Evolutionary conservation across 495 filamentous ascomycete genomes (phyloP).

Genomic region (Entonaema liquescens): DNA sequence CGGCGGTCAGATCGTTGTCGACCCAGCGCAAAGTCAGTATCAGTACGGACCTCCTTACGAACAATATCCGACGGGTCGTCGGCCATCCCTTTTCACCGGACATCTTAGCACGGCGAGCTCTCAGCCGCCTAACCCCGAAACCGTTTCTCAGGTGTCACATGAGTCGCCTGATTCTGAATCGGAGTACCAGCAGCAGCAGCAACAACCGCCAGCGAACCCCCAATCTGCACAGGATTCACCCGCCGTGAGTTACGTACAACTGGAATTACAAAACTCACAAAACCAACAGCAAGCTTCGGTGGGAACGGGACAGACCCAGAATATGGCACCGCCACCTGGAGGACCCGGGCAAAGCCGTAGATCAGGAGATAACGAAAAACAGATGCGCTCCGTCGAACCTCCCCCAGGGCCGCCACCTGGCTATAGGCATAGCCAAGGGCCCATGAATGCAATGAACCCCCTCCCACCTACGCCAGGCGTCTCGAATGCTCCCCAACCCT

Average conservation of each 20-base stretch:
- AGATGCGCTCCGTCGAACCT: conserved; percentile 53
- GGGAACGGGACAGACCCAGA: conserved; percentile 43
- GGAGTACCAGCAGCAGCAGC: conserved; percentile 46
- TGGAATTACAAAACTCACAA: conserved; percentile 52
- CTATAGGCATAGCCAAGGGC: conserved; percentile 59
- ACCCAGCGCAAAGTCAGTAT: conserved; percentile 46
- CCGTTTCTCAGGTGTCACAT: conserved; percentile 68
- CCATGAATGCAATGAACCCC: conserved; percentile 50
- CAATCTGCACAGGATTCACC: conserved; percentile 52
- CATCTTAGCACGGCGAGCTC: conserved; percentile 51
- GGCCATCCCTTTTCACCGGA: conserved; percentile 42
- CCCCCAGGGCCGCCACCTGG: conserved; percentile 58
- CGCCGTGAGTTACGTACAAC: conserved; percentile 47
- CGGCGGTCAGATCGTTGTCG: conserved; percentile 45
- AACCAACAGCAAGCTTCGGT: conserved; percentile 42
- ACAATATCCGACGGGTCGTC: conserved; percentile 49
- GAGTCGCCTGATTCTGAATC: conserved; percentile 62
- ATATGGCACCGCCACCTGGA: conserved; percentile 61
- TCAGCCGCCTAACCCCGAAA: conserved; percentile 60
- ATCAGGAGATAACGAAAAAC: conserved; percentile 55
- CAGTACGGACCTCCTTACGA: conserved; percentile 48
- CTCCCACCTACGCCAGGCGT: conserved; percentile 53
- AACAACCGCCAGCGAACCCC: conserved; percentile 45
- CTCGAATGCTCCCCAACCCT: conserved; percentile 44
- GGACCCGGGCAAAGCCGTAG: conserved; percentile 55